Evolutionary conservation across 176 grass and related monocot genomes (phyloP).

Genomic region (Hordeum marinum): DNA sequence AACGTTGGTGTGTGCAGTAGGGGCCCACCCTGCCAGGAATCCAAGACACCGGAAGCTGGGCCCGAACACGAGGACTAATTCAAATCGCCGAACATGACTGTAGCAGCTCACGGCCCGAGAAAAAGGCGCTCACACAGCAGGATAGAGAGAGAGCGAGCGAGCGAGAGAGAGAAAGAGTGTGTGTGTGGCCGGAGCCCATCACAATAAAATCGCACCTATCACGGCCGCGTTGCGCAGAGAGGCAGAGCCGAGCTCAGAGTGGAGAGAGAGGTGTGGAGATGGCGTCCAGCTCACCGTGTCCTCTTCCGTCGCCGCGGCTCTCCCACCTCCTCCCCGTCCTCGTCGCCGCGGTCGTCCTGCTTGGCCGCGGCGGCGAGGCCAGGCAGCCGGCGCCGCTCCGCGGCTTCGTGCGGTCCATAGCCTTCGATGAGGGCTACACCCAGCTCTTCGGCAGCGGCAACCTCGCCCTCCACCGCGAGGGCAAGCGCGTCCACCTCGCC

Average conservation of each 20-base stretch:
- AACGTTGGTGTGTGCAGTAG: not conserved
- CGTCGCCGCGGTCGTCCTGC: not conserved
- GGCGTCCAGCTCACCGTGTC: constrained; percentile 4
- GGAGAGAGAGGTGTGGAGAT: not conserved
- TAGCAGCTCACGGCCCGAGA: constrained; percentile 14
- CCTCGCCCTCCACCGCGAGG: constrained; percentile 63
- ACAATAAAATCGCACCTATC: constrained; percentile 35
- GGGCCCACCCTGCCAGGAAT: not conserved
- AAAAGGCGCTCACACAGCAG: not conserved
- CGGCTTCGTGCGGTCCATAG: constrained; percentile 36
- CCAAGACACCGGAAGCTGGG: constrained; percentile 6
- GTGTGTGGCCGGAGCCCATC: not conserved
- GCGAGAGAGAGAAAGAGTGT: too few species aligned
- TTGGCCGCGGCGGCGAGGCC: not conserved
- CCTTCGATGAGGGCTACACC: constrained; percentile 76
- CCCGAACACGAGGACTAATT: not conserved
- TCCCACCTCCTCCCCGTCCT: not conserved
- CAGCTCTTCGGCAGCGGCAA: constrained; percentile 80
- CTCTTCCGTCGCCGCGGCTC: not conserved
- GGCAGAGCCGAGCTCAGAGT: not conserved
- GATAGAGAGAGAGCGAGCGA: not conserved
- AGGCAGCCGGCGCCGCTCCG: constrained; percentile 23
- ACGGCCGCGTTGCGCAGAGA: constrained; percentile 19
- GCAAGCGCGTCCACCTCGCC: constrained; percentile 56
- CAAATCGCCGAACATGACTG: constrained; percentile 24